Base-by-base conservation (phyloP, 257 asterid genomes). In the Penstemon barbatus region DNA sequence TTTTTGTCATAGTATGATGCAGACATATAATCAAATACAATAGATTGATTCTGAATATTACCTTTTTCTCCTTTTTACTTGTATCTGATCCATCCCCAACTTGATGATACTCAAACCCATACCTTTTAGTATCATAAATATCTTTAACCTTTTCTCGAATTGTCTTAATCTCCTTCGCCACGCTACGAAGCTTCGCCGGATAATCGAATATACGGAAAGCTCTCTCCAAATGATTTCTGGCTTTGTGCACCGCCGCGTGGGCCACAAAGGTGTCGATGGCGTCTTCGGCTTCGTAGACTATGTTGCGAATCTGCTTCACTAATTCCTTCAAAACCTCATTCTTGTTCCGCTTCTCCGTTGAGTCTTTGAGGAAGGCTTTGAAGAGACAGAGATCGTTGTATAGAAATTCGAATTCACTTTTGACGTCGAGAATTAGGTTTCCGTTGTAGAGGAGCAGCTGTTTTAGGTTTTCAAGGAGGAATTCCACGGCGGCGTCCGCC, bases 401-500 rank as follows among this genome's bases (percentile, higher is more conserved):
- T 6, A 82, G 86, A 2, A 4, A 8, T 73, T 70, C 81, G 0
- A 87, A 82, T 60, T 82, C 75, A 7, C 10, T 74, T 53, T 71
- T 77, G 6, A 71, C 78, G 74, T 80, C 87, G 38, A 60, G 13
- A 25, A 82, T 79, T 19, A 82, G 61, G 62, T 36, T 66, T 8
- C 75, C 85, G 56, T 82, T 79, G 81, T 82, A 82, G 39, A 82
- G 70, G 8, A 82, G 87, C 39, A 79, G 87, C 66, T 84, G 86
- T 74, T 74, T 73, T 5, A 87, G 82, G 33, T 79, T 82, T 44
- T 80, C 88, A 25, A 84, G 77, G 42, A 84, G 83, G 5, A 80
- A 84, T 48, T 80, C 83, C 5, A 86, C 77, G 12, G 88, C 85
- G 18, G 90, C 87, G 41, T 87, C 87, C 40, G 87, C 84, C 87